Conservation (phyloP, 73 alveolate species). For the Stentor coeruleus region DNA sequence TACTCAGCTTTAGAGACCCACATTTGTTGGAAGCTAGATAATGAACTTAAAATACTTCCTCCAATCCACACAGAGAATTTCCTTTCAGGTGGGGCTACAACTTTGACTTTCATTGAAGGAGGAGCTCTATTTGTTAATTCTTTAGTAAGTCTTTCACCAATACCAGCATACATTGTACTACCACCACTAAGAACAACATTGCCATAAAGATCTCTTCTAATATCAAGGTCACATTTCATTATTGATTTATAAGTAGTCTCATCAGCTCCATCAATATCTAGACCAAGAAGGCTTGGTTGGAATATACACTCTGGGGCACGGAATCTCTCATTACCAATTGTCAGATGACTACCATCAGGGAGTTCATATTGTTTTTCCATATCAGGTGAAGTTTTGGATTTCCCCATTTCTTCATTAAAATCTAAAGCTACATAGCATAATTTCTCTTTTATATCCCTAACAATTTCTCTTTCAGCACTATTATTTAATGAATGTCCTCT, state of each 20-base stretch:
- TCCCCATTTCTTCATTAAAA: constrained; percentile 59
- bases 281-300: constrained; percentile 17
- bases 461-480: constrained; percentile 62
- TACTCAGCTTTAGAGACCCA: constrained; percentile 94
- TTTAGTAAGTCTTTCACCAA: constrained; percentile 72
- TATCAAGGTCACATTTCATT: constrained; percentile 75
- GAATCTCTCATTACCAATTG: constrained; percentile 46
- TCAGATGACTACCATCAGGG: constrained; percentile 82
- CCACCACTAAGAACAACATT: constrained; percentile 87
- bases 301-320: constrained; percentile 42
- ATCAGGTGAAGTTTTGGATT: not conserved
- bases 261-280: constrained; percentile 77
- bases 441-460: constrained; percentile 85
- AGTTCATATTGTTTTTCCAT: constrained; percentile 67
- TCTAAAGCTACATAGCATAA: constrained; percentile 62
- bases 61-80: constrained; percentile 90
- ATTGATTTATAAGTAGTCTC: constrained; percentile 83
- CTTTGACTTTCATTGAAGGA: constrained; percentile 64
- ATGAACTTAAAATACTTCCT: constrained; percentile 86
- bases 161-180: constrained; percentile 68
- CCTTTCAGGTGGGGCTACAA: constrained; percentile 77
- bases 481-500: constrained; percentile 49
- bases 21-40: constrained; percentile 92
- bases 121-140: constrained; percentile 67
- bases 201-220: constrained; percentile 76